Evolutionary conservation across 129 eudicot genomes (phyloP).

Genomic region (Flaveria ramosissima): DNA sequence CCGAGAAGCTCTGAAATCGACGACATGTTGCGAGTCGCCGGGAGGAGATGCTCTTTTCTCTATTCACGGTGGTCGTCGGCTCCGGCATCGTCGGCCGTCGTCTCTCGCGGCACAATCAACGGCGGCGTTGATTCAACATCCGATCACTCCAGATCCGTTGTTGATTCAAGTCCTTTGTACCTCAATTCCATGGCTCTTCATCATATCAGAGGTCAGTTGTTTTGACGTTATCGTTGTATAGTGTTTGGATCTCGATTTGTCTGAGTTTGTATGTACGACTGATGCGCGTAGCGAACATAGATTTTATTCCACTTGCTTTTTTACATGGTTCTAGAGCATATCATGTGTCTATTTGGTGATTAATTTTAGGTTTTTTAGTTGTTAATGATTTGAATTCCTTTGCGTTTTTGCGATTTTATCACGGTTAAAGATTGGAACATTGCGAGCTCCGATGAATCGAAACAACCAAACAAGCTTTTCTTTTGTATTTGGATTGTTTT

Average conservation of each 20-base stretch:
- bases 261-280: background rate
- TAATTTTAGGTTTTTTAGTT: background rate
- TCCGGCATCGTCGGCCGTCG: constrained; percentile 32
- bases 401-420: background rate
- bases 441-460: background rate
- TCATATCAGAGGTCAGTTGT: constrained; percentile 53
- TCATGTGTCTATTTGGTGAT: background rate
- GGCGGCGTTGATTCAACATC: constrained; percentile 38
- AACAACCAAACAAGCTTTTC: background rate
- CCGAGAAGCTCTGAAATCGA: constrained; percentile 7
- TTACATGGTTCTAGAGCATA: background rate
- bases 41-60: constrained; percentile 42
- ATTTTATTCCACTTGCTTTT: too few relatives aligned
- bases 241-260: background rate
- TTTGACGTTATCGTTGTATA: background rate
- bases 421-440: background rate
- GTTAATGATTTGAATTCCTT: background rate
- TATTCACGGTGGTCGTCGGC: constrained; percentile 41
- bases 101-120: constrained; percentile 39
- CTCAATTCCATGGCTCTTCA: constrained; percentile 32
- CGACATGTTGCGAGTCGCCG: constrained; percentile 20
- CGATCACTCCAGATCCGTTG: constrained; percentile 42
- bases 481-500: background rate
- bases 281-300: background rate
- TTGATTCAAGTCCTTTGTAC: constrained; percentile 19